Conservation (phyloP, 805 yeast genomes). For the Hanseniaspora jakobsenii region DNA sequence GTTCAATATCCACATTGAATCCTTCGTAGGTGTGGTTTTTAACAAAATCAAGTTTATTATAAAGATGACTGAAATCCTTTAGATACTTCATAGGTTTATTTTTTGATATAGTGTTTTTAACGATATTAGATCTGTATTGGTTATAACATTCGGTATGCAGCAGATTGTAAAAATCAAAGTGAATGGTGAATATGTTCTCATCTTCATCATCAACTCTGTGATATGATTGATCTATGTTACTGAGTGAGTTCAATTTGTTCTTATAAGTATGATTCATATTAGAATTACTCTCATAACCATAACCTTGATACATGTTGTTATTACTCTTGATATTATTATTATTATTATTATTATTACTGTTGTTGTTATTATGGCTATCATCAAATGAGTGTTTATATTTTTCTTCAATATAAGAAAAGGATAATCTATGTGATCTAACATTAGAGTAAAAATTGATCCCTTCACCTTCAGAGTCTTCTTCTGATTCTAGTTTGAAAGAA, state of each 20-base stretch:
- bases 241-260: background rate
- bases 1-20: background rate
- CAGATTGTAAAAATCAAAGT: constrained; percentile 4
- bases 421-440: constrained; percentile 14
- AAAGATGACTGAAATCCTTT: background rate
- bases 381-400: background rate
- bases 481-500: background rate
- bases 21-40: background rate
- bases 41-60: background rate
- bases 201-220: background rate
- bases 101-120: background rate
- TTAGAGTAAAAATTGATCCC: background rate
- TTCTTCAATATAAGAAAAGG: constrained; percentile 7
- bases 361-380: too few species aligned
- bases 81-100: background rate
- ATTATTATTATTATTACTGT: too few species aligned
- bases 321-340: too few species aligned
- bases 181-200: background rate
- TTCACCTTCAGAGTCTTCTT: constrained; percentile 10
- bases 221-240: background rate
- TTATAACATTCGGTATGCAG: background rate
- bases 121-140: constrained; percentile 3
- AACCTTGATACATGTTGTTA: too few species aligned
- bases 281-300: too few species aligned
- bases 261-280: too few species aligned